A percentile compares a stretch with the other conserved stretches of the same genome.
Conservation (phyloP, 176 grass and related monocot genomes). For the Oropetium thomaeum region DNA sequence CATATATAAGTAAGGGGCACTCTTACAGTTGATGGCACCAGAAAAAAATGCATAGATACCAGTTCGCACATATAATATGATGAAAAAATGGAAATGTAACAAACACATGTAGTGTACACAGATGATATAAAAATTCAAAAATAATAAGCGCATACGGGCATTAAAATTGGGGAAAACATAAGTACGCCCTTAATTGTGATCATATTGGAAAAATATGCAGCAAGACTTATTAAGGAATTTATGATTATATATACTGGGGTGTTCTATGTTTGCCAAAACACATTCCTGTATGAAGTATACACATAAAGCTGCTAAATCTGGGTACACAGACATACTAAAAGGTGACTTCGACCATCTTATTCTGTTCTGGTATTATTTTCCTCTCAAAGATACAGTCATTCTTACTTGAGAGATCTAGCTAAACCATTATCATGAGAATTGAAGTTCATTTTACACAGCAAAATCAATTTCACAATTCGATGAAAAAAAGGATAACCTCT, state of each 20-base stretch:
- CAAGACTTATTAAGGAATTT: not conserved
- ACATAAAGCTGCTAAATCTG: not conserved
- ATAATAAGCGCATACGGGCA: not conserved
- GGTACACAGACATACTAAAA: not conserved
- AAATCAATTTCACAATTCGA: not conserved
- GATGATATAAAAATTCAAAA: conserved; percentile 1
- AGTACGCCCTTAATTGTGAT: not conserved
- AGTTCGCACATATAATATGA: conserved; percentile 11
- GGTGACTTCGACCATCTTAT: not conserved
- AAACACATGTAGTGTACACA: not conserved
- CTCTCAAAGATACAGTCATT: not conserved
- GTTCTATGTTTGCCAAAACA: not conserved
- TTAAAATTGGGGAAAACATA: not conserved
- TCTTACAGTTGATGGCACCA: not conserved
- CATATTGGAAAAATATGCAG: not conserved
- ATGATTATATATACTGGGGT: not conserved
- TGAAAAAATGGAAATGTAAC: not conserved
- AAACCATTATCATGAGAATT: not conserved
- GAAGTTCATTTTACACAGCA: conserved; percentile 7
- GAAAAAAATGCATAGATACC: not conserved
- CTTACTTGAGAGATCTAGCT: not conserved
- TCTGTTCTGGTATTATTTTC: not conserved
- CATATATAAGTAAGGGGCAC: not conserved
- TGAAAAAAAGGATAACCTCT: conserved; percentile 61
- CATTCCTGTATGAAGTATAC: not conserved